Conservation (phyloP, 306 rosid genomes). For the Bauhinia variegata region DNA sequence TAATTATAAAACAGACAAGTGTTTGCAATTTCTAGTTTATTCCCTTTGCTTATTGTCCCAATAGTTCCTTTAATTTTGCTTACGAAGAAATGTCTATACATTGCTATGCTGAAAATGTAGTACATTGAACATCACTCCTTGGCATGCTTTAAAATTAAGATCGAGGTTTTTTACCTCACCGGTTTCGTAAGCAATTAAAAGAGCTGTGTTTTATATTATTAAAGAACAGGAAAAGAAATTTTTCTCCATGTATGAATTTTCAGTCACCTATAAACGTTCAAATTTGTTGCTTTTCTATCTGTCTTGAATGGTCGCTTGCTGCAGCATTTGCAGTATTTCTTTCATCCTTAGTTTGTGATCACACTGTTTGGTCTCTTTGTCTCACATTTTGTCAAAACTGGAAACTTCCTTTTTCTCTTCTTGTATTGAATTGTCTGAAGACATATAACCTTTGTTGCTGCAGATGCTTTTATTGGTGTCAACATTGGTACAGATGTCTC, state of each 20-base stretch:
- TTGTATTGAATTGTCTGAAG: slow-evolving; percentile 7
- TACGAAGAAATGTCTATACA: slow-evolving; percentile 1
- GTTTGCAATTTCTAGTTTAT: not conserved
- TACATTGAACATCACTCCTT: slow-evolving; percentile 3
- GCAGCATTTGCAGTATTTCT: slow-evolving; percentile 10
- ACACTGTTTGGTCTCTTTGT: slow-evolving; percentile 8
- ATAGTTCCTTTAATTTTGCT: not conserved
- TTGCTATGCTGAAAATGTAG: not conserved
- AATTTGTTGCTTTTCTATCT: slow-evolving; percentile 16
- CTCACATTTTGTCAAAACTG: not conserved
- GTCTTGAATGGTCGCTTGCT: slow-evolving; percentile 13
- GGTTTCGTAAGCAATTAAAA: not conserved
- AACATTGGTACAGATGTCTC: slow-evolving; percentile 86
- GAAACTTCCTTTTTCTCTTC: not conserved
- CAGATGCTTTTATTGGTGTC: slow-evolving; percentile 85
- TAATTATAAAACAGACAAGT: slow-evolving; percentile 1
- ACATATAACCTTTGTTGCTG: slow-evolving; percentile 23
- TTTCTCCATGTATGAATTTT: not conserved
- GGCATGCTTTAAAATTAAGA: not conserved
- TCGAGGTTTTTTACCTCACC: slow-evolving; percentile 2
- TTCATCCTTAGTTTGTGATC: not conserved
- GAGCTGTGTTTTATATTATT: not conserved
- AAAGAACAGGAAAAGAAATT: not conserved
- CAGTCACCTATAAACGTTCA: not conserved
- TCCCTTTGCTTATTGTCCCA: not conserved